Conservation (phyloP, 257 asterid species). For the Galeopsis tetrahit region DNA sequence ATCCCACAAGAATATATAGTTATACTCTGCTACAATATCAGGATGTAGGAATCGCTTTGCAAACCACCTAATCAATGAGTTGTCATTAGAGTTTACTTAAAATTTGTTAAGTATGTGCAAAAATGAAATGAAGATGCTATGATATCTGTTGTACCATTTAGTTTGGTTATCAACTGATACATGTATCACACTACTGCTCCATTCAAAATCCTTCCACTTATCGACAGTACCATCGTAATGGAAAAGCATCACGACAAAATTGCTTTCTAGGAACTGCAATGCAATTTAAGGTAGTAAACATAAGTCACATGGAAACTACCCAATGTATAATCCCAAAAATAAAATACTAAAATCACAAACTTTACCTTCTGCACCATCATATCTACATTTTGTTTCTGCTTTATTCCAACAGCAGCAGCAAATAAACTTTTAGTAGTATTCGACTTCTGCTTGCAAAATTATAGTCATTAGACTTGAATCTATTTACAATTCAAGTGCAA, state of each 20-base stretch:
- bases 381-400: constrained; percentile 69
- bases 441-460: constrained; percentile 46
- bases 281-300: constrained; percentile 24
- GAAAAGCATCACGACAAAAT: constrained; percentile 84
- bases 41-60: constrained; percentile 85
- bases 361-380: constrained; percentile 68
- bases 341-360: neutral
- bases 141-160: constrained; percentile 58
- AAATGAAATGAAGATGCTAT: neutral
- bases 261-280: constrained; percentile 69
- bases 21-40: constrained; percentile 67
- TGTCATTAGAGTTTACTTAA: constrained; percentile 3
- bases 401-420: constrained; percentile 74
- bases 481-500: neutral
- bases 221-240: constrained; percentile 87
- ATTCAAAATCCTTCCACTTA: constrained; percentile 66
- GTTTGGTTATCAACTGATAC: constrained; percentile 78
- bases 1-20: constrained; percentile 77
- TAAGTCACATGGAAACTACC: constrained; percentile 6
- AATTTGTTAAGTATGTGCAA: neutral
- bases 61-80: constrained; percentile 65
- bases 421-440: constrained; percentile 54
- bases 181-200: constrained; percentile 72
- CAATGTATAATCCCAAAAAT: neutral
- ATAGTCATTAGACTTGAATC: constrained; percentile 3